Evolutionary conservation across 2,329 filamentous ascomycete species (phyloP), one percentile per base, ranked within the genome.

Genomic region (Triangularia verruculosa): DNA sequence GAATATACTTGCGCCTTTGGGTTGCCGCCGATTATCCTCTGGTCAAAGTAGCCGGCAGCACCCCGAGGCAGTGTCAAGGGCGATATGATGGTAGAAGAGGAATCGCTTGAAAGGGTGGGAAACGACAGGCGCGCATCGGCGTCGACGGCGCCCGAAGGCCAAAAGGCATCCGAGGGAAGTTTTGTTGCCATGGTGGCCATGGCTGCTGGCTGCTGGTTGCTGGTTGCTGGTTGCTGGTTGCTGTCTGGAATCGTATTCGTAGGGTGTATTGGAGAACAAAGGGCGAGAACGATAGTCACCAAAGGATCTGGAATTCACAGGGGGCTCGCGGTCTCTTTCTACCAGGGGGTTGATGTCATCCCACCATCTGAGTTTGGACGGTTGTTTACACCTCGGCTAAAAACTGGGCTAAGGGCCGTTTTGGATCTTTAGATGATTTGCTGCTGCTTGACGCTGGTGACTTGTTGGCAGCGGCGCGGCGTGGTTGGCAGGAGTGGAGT

Each of bases 91-190:
- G 77, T 76, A 28, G 73, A 67, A 52, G 73, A 68, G 34, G 57
- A 27, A 54, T 74, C 72, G 64, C 69, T 70, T 64, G 72, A 71
- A 27, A 74, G 61, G 59, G 67, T 61, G 63, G 62, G 64, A 63
- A 68, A 68, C 59, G 71, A 67, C 55, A 69, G 57, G 71, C 61
- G 62, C 22, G 73, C 67, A 25, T 72, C 74, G 68, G 70, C 72
- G 56, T 79, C 77, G 64, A 73, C 69, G 59, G 72, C 74, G 66
- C 76, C 76, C 55, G 74, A 75, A 11, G 79, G 77, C 69, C 79
- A 71, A 70, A 80, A 80, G 27, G 78, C 77, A 67, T 81, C 78
- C 64, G 77, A 73, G 32, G 76, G 74, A 32, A 79, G 64, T 66
- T 75, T 79, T 66, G 75, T 74, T 78, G 81, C 80, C 67, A 71